A percentile compares a stretch with the other conserved stretches of the same genome.
These are phyloP conservation scores for Chenopodium quinoa DNA, from an alignment of 148 eudicot genomes.

Conservation along the genomic window DNA sequence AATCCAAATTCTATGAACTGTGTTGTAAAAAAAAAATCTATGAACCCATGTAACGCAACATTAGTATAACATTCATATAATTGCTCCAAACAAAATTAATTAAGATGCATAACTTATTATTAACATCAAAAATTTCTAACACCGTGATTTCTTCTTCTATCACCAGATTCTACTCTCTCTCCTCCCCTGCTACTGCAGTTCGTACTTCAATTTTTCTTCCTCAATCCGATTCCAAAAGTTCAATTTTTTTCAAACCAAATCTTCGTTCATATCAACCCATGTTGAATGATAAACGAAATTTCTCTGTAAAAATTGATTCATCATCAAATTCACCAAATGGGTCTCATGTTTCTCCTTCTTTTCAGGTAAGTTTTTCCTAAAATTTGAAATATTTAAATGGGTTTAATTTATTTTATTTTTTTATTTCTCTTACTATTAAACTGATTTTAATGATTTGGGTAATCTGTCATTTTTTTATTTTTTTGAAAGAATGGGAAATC, in stretches of 20 bases:
- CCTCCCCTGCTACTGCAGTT: background rate
- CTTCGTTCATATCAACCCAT: background rate
- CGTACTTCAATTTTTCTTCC: background rate
- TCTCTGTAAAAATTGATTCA: constrained; percentile 28
- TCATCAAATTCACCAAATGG: constrained; percentile 16
- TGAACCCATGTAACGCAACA: too few relatives aligned
- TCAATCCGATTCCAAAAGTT: constrained; percentile 18
- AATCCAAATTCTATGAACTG: too few relatives aligned
- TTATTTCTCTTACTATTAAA: background rate
- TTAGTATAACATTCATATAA: too few relatives aligned
- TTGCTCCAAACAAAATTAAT: too few relatives aligned
- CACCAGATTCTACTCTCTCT: background rate
- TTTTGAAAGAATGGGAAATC: background rate
- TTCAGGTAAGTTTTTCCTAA: constrained; percentile 16
- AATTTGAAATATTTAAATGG: background rate
- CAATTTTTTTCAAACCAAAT: constrained; percentile 13
- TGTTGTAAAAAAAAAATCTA: too few relatives aligned
- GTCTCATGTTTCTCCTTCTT: constrained; percentile 11
- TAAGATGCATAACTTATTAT: background rate
- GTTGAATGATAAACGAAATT: constrained; percentile 16
- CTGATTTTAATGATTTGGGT: background rate
- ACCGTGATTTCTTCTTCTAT: background rate
- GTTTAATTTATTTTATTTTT: background rate
- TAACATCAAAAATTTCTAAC: background rate
- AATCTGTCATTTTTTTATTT: background rate